Evolutionary conservation across 495 filamentous ascomycete genomes (phyloP), one percentile per base, ranked within the genome.

Genomic region (Penicillium cataractarum): DNA sequence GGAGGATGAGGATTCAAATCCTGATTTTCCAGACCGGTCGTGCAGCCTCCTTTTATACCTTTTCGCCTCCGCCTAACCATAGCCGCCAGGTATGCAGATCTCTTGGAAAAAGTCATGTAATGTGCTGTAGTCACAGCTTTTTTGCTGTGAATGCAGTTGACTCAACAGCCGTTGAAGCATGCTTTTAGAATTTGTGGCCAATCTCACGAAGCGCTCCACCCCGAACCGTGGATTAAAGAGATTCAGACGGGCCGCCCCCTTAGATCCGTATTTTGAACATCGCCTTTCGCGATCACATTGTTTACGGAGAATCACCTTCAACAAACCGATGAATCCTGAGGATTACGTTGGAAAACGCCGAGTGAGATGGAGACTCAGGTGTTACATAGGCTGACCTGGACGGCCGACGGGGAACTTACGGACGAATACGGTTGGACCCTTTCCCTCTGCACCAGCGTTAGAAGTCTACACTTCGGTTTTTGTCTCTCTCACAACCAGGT

Each of bases 271-370:
- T 49, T 21, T 49, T 49, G 6, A 17, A 49, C 24, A 49, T 49
- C 26, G 19, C 10, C 13, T 49, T 1, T 49, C 19, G 44, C 44
- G 26, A 26, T 49, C 21, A 49, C 10, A 49, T 49, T 49, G 44
- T 49, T 49, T 49, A 49, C 44, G 19, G 44, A 26, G 44, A 26
- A 49, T 49, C 44, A 26, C 44, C 44, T 49, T 49, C 24, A 49
- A 26, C n/a, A 22, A 49, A 26, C 24, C n/a, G 44, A 6, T 22
- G 44, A 49, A 49, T 22, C 24, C 9, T 27, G 44, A 49, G 44
- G 44, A 26, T 26, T 26, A 1, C 17, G 21, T 10, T 49, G 13
- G 44, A 27, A 49, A 22, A 15, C 26, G 10, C 19, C 44, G 4
- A 49, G 19, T 21, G 44, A 49, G 44, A 26, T 24, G 5, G 21